Base-by-base conservation (phyloP, 345 rosid species). In the Reutealis trisperma region DNA sequence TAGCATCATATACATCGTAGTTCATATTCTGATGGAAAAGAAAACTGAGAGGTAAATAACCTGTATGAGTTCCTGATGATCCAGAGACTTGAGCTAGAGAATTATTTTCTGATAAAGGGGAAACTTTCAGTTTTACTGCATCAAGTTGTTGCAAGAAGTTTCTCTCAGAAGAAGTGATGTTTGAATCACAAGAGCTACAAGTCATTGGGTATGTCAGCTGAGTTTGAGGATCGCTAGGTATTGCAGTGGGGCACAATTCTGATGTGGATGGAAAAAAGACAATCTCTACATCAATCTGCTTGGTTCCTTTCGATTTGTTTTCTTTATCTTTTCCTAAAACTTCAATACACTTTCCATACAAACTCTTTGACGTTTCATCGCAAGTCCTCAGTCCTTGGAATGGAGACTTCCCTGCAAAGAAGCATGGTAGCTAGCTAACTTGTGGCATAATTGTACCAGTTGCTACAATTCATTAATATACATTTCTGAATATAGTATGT, bases 331-430 rank as follows among this genome's bases (percentile, higher is more conserved):
- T 67, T 4, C 44, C 74, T 15, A 54, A 52, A 16, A 67, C 76
- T 59, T 41, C 74, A 74, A 32, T 11, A 70, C 34, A 66, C 62
- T 63, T 65, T 68, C 72, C 61, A 54, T 25, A 51, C 55, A 72
- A 66, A 72, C 25, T 57, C 32, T 67, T 55, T 71, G 68, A 71
- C 63, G 73, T 67, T 74, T 66, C 74, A 13, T 42, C 70, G 16
- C 62, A 80, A 44, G 60, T 63, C 82, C 81, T 77, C 47, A 79
- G 60, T 74, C 68, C 69, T 76, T 76, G 71, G 24, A 58, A 45
- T 70, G 70, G 77, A 78, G 47, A 45, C 51, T 54, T 69, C 60
- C 76, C 84, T 81, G 73, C 58, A 57, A 24, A 75, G 72, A 67
- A 70, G 62, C 15, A 49, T 11, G 52, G 22, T 25, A 27, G 32